Conservation (phyloP, 1,284 basidiomycete species). For the Ustilago vetiveriae region DNA sequence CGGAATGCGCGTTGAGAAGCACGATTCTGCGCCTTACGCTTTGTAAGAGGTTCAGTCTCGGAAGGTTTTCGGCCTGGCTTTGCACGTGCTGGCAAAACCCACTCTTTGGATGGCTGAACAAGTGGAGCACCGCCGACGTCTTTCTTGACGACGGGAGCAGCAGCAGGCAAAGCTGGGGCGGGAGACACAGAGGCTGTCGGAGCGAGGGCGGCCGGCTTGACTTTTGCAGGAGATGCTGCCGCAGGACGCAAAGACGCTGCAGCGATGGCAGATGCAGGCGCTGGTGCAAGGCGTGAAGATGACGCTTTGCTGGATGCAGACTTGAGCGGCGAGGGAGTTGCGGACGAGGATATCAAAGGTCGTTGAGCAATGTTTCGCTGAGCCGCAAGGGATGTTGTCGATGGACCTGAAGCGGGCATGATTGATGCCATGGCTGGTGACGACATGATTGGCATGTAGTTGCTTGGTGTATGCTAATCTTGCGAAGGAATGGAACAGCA, state of each 20-base stretch:
- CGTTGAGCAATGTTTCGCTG: constrained; percentile 22
- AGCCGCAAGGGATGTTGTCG: constrained; percentile 9
- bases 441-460: constrained; percentile 9
- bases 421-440: constrained; percentile 32
- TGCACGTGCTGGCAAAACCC: constrained; percentile 64
- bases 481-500: neutral
- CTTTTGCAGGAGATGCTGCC: constrained; percentile 6
- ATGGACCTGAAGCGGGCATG: constrained; percentile 17
- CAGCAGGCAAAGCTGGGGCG: neutral
- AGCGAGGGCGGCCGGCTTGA: constrained; percentile 3
- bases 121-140: constrained; percentile 24
- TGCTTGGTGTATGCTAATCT: neutral
- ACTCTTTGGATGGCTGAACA: constrained; percentile 61
- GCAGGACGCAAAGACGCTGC: constrained; percentile 4
- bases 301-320: constrained; percentile 2
- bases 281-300: constrained; percentile 3
- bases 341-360: constrained; percentile 11
- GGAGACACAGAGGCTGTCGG: constrained; percentile 3
- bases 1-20: constrained; percentile 62
- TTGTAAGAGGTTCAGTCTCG: constrained; percentile 61
- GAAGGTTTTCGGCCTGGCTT: constrained; percentile 66
- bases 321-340: constrained; percentile 1
- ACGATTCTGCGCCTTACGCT: constrained; percentile 64
- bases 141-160: constrained; percentile 13
- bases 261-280: constrained; percentile 3